phyloP scores from a whole-genome alignment of 2,329 filamentous ascomycete species.

The Dryadomyces quercivorus region DNA sequence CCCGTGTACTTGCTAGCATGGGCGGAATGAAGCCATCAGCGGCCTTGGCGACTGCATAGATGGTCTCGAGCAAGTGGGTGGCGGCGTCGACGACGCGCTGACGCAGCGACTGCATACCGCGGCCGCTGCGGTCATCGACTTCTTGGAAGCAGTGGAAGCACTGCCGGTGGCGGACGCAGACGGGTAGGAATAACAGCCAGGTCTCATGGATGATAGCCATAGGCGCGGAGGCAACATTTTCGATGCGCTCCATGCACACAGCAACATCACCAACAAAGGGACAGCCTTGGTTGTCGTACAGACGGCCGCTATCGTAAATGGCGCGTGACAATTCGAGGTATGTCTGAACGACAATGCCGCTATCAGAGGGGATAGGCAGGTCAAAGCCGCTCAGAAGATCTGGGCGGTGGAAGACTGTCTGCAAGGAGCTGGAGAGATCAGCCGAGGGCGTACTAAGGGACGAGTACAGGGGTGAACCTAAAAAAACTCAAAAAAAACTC shows the following conservation, averaged over 20 bases:
- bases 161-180: not conserved
- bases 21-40: conserved; percentile 1
- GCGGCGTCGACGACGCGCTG: not conserved
- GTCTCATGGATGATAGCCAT: not conserved
- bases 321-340: not conserved
- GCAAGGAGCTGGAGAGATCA: not conserved
- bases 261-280: not conserved
- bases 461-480: not conserved
- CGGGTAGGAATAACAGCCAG: conserved; percentile 1
- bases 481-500: no score
- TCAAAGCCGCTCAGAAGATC: not conserved
- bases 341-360: not conserved
- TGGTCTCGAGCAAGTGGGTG: not conserved
- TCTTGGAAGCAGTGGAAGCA: conserved; percentile 5
- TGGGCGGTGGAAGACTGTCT: not conserved
- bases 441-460: no score
- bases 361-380: not conserved
- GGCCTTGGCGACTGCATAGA: not conserved
- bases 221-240: not conserved
- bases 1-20: not conserved
- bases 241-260: not conserved
- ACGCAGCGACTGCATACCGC: conserved; percentile 1
- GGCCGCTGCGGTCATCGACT: not conserved
- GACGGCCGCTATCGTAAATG: not conserved
- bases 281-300: not conserved